Evolutionary conservation across 1,284 basidiomycete genomes (phyloP), one percentile per base, ranked within the genome.

Genomic region (Wallemia hederae): DNA sequence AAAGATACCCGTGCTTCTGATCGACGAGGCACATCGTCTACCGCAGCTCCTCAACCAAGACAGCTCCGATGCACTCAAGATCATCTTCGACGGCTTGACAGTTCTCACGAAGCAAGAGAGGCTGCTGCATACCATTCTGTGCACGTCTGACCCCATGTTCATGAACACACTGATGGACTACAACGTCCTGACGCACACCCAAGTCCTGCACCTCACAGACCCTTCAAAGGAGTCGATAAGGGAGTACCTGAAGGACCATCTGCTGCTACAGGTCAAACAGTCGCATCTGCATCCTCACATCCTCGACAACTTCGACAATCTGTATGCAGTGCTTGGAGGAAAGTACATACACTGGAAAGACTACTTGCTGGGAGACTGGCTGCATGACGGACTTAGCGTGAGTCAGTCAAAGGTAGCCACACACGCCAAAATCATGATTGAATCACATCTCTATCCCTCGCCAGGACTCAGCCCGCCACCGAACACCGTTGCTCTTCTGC

Each of bases 101-200:
- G 85, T 86, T 17, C 72, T 87, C 59, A 85, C 84, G 31, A 87
- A 86, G 71, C 84, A 87, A 69, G 81, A 87, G 66, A 74, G 82
- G 17, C 69, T 87, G 15, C 84, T 82, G 65, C 84, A 86, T 66
- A 81, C 85, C 65, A 78, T 87, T 59, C 83, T 86, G 64, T 82
- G 83, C 1, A 85, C 85, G 1, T 83, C 80, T 66, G 84, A 87
- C 64, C 80, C 83, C 0, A 85, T 86, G 70, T 86, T 85, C 68
- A 27, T 86, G 81, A 81, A 73, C 83, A 49, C 74, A 49, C 24
- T 33, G 14, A 57, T 63, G 25, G 61, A 62, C 15, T 63, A 65
- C 59, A 68, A 68, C 57, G 63, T 62, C 0, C 63, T 62, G 59
- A 62, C 64, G 34, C 67, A 69, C 24, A 62, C 59, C 55, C 66